Base-by-base conservation (phyloP, 495 filamentous ascomycete genomes). In the Trichoderma asperelloides region DNA sequence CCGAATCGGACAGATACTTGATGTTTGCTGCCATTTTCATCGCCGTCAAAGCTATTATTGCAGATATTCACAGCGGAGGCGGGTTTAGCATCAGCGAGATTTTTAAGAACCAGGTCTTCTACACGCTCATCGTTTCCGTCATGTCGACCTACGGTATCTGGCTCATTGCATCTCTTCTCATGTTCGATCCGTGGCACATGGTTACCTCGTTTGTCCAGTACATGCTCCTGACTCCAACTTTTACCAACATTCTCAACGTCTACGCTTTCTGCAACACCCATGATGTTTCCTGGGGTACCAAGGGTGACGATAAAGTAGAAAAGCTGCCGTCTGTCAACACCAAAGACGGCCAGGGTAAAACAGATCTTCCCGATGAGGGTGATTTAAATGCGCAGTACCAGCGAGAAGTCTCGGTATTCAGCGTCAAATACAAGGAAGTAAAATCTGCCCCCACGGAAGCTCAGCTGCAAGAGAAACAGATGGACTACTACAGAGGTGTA, bases 151-250 rank as follows among this genome's bases (percentile, higher is more conserved):
- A 96, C 78, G 80, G 95, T 70, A 88, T 99, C 73, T 99, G 93
- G 87, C 87, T 99, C 64, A 75, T 98, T 47, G 88, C 91, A 4
- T 96, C 93, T 15, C 85, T 99, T 69, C 83, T 98, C 70, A 98
- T 98, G 86, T 88, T 99, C 77, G 96, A 99, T 75, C 96, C 96
- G 2, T 99, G 93, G 93, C 96, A 99, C 77, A 96, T 99, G 91
- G 85, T 97, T 79, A 98, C 95, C 33, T 91, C 86, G 41, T 93
- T 97, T 78, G 79, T 97, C 62, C 96, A 99, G 86, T 99, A 99
- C 76, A 87, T 99, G 67, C 86, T 98, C 45, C 85, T 99, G 63
- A 96, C 93, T 0, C 93, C 93, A 0, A 96, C 92, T 15, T 97
- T 96, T 79, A 93, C 96, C 81, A 96, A 96, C 77, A 91, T 96